phyloP scores from a whole-genome alignment of 345 rosid genomes.

The sweet orange (Citrus sinensis) region DNA sequence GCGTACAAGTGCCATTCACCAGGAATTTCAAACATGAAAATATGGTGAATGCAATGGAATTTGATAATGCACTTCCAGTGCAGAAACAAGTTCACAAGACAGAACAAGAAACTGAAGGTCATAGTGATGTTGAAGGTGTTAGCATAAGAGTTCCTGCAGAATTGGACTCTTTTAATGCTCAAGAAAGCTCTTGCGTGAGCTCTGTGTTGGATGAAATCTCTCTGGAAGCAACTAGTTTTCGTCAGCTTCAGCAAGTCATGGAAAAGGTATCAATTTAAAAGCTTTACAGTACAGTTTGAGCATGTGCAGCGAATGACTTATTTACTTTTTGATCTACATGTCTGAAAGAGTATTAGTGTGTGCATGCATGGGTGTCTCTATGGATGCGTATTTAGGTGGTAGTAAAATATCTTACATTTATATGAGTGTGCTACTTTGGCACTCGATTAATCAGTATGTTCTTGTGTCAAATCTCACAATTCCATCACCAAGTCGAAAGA shows the following conservation, averaged over 20 bases:
- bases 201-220: slow-evolving; percentile 69
- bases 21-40: slow-evolving; percentile 32
- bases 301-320: neutral
- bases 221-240: slow-evolving; percentile 73
- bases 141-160: slow-evolving; percentile 33
- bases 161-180: slow-evolving; percentile 46
- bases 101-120: slow-evolving; percentile 37
- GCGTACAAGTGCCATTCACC: slow-evolving; percentile 23
- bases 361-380: neutral
- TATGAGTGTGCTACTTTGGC: neutral
- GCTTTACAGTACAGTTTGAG: neutral
- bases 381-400: neutral
- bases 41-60: slow-evolving; percentile 30
- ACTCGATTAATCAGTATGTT: neutral
- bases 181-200: slow-evolving; percentile 59
- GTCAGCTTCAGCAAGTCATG: slow-evolving; percentile 78
- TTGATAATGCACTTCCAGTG: slow-evolving; percentile 38
- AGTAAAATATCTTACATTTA: neutral
- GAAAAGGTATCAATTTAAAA: slow-evolving; percentile 48
- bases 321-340: neutral
- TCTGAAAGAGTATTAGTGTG: neutral
- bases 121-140: slow-evolving; percentile 42
- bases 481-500: neutral
- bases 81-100: slow-evolving; percentile 33
- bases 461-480: neutral